A percentile compares a stretch with the other conserved stretches of the same genome.
Conservation (phyloP, 495 filamentous ascomycete species). For the Chaetomium cochliodes region DNA sequence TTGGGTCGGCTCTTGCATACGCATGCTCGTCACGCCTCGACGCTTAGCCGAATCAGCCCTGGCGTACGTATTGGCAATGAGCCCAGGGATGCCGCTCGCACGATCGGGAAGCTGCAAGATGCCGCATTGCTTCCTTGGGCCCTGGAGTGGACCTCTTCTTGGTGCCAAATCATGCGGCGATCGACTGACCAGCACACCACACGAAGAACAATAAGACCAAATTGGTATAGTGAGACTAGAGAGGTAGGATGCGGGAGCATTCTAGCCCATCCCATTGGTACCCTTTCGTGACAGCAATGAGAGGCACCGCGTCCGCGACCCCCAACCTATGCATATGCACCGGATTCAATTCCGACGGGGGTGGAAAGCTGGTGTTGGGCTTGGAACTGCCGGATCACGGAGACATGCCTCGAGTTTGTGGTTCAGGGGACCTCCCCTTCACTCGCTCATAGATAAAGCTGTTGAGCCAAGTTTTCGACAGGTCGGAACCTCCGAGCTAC, state of each 20-base stretch:
- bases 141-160: background rate
- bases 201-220: background rate
- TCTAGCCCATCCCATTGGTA: background rate
- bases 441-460: too few species aligned
- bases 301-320: constrained; percentile 1
- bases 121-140: background rate
- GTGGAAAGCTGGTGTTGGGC: background rate
- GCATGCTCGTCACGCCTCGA: background rate
- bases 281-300: background rate
- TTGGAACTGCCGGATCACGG: background rate
- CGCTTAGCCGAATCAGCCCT: constrained; percentile 6
- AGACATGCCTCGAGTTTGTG: background rate
- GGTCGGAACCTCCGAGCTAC: too few species aligned
- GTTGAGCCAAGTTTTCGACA: too few species aligned
- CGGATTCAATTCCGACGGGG: constrained; percentile 3
- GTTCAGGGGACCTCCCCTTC: too few species aligned
- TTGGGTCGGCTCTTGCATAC: background rate
- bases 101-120: constrained; percentile 2
- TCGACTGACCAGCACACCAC: background rate
- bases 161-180: background rate
- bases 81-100: background rate
- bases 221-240: background rate
- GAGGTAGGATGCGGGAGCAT: background rate
- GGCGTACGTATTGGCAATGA: background rate
- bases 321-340: background rate